Base-by-base conservation (phyloP, 257 asterid species). In the Solanum clarkiae region DNA sequence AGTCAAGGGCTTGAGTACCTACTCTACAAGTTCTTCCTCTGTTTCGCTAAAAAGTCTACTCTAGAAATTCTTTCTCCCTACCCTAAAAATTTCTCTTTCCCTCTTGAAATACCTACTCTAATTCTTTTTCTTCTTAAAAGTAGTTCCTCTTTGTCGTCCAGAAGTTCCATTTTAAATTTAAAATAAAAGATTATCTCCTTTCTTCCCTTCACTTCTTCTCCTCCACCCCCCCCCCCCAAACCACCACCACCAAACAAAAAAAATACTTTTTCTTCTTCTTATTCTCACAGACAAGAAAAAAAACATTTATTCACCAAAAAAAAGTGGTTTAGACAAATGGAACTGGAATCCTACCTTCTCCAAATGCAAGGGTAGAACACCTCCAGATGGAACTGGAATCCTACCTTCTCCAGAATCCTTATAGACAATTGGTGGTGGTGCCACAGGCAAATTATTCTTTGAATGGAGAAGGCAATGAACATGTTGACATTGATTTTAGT, bases 381-480 rank as follows among this genome's bases (percentile, higher is more conserved):
- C n/a, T n/a, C n/a, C n/a, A n/a, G n/a, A n/a, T n/a, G n/a, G n/a
- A n/a, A n/a, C n/a, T n/a, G n/a, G n/a, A n/a, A n/a, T n/a, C n/a
- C n/a, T n/a, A n/a, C n/a, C n/a, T n/a, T n/a, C n/a, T n/a, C 51
- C 77, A 0, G 85, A 89, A 1, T 94, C 92, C 85, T 84, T 91
- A 11, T 91, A 93, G 94, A 91, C 95, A 3, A 87, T 89, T 5
- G 94, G 89, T 3, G 97, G 97, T 18, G 87, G 96, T 62, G 47
- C 91, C 51, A 69, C 84, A 0, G 95, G 90, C 29, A 86, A 88
- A 66, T 24, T 90, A 11, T 53, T 91, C 84, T 88, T 92, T 45
- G 11, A 45, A 45, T 45, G 8, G 51, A 45, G 51, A 42, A 7
- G 51, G 8, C 51, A 6, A 12, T 45, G 45, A 45, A 45, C 51